Evolutionary conservation across 2,329 filamentous ascomycete genomes (phyloP), one percentile per base, ranked within the genome.

Genomic region (Colletotrichum sp.): DNA sequence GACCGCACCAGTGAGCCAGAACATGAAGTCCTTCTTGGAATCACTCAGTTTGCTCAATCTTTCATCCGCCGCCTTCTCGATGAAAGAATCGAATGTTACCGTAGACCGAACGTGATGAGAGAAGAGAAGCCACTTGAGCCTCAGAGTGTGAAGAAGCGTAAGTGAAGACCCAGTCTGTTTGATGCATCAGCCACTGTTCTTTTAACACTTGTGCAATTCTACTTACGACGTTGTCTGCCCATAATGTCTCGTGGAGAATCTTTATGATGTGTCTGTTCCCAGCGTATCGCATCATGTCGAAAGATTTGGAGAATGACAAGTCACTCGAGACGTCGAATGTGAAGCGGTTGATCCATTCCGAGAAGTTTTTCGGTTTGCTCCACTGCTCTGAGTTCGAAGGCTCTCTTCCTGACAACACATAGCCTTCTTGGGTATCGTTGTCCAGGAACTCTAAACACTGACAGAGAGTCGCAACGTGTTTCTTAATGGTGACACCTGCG

Each of bases 321-420:
- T 72, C 70, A 12, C 70, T 72, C 3, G 70, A 72, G 6, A 72
- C 62, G n/a, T 72, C 70, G 18, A 72, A 72, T 5, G 70, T 72
- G n/a, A 72, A 72, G 6, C 70, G 70, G 55, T 48, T 72, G 10
- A 72, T 72, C 70, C 62, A 72, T 6, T 67, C 62, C 1, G 70
- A 72, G 62, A 72, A 67, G 28, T 72, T 72, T 27, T 72, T 67
- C 13, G 62, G 70, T 1, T 8, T 72, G 34, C 70, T 72, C 70
- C 70, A 72, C 43, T 27, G 62, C 10, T 6, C 18, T 1, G n/a
- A 43, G 3, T 18, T 18, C 3, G 48, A 61, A n/a, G 5, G 2
- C 18, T 43, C n/a, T 22, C 32, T 34, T 12, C 48, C 61, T 0
- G 61, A 48, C 10, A 71, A 4, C 0, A 52, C 15, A 18, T 67